These are phyloP conservation scores for Annulohypoxylon truncatum DNA, from an alignment of 2,329 filamentous ascomycete genomes.

Conservation along the genomic window DNA sequence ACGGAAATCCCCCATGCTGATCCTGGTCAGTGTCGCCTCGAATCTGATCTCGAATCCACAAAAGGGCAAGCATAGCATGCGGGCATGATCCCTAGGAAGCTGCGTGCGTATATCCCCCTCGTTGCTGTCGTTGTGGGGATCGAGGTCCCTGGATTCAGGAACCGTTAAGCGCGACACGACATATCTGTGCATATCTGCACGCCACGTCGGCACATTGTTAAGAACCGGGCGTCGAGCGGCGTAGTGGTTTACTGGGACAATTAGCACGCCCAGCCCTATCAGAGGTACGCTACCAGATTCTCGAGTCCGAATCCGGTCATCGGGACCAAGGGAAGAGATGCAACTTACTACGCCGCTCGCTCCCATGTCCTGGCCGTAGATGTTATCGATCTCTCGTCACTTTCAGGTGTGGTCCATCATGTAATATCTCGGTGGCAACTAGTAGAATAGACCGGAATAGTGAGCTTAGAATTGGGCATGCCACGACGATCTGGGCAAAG, in stretches of 20 bases:
- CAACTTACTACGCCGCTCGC: conserved; percentile 36
- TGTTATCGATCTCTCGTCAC: not conserved
- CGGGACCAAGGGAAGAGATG: conserved; percentile 8
- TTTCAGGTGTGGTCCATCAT: not conserved
- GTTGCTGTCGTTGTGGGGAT: conserved; percentile 28
- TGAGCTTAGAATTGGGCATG: not conserved
- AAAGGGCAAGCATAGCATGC: conserved; percentile 5
- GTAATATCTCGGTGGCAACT: not conserved
- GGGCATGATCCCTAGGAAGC: conserved; percentile 11
- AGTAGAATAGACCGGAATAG: not conserved
- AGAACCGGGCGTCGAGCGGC: conserved; percentile 33
- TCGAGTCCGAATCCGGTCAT: conserved; percentile 12
- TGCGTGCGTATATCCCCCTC: conserved; percentile 7
- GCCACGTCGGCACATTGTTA: conserved; percentile 39
- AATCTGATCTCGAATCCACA: conserved; percentile 30
- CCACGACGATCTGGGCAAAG: not conserved
- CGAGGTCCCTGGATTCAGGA: conserved; percentile 36
- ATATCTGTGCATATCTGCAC: conserved; percentile 30
- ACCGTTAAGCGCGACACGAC: conserved; percentile 23
- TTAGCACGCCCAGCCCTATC: conserved; percentile 30
- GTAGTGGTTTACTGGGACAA: conserved; percentile 40
- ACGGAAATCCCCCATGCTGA: conserved; percentile 33
- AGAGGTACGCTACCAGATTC: conserved; percentile 21
- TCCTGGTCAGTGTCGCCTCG: conserved; percentile 29
- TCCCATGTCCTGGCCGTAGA: not conserved